Percentiles rank a stretch among this genome's conserved stretches.
phyloP scores from a whole-genome alignment of 1,139 yeast species.

The Zygosaccharomyces sapae region DNA sequence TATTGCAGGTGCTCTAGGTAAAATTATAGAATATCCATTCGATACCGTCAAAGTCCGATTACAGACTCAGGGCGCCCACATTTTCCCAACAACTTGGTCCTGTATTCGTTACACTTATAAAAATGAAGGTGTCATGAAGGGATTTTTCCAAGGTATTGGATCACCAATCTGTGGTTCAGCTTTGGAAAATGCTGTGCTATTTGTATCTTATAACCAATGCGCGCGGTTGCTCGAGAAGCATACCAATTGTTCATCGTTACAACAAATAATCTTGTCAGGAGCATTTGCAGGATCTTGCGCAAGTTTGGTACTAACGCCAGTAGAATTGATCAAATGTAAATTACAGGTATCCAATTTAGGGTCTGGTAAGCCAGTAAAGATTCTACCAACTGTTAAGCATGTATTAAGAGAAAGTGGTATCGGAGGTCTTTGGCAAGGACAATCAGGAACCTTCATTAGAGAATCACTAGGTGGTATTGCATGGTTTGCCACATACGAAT shows the following conservation, averaged over 20 bases:
- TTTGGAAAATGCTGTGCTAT: constrained; percentile 72
- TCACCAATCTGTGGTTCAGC: constrained; percentile 89
- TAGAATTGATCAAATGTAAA: constrained; percentile 82
- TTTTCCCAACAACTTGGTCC: constrained; percentile 35
- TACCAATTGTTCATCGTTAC: constrained; percentile 39
- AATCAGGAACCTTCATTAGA: constrained; percentile 73
- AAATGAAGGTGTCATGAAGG: constrained; percentile 60
- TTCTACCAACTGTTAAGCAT: constrained; percentile 42
- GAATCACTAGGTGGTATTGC: constrained; percentile 89
- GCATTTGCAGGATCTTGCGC: constrained; percentile 81
- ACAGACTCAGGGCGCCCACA: constrained; percentile 59
- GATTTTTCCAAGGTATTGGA: constrained; percentile 64
- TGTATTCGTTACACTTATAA: constrained; percentile 58
- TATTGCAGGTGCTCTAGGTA: constrained; percentile 76
- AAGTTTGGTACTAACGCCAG: constrained; percentile 81
- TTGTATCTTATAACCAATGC: constrained; percentile 55
- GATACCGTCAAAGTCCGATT: constrained; percentile 88
- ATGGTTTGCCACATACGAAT: constrained; percentile 90
- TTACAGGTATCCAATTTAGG: constrained; percentile 65
- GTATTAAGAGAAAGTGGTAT: constrained; percentile 54
- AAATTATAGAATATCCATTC: constrained; percentile 83
- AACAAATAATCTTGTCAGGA: constrained; percentile 56
- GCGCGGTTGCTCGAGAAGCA: constrained; percentile 34
- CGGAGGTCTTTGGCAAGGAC: constrained; percentile 76
- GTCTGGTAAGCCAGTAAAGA: constrained; percentile 23